Percentiles rank a stretch among this genome's conserved stretches.
Evolutionary conservation across 2,329 filamentous ascomycete species (phyloP).

Genomic region (Lecanosticta acicola): DNA sequence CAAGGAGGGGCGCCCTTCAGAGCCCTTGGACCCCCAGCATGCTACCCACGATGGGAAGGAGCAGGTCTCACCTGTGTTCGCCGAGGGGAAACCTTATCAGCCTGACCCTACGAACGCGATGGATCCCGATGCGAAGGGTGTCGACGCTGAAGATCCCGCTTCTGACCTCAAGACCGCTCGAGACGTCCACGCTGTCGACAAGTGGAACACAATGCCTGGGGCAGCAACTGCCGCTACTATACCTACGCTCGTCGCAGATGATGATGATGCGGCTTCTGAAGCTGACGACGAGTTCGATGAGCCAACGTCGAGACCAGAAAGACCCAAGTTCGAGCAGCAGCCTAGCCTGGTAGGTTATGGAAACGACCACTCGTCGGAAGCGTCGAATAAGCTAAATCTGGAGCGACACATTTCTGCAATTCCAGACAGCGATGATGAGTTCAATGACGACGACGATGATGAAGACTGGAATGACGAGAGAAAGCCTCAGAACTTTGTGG

Average conservation of each 20-base stretch:
- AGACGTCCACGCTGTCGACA: neutral
- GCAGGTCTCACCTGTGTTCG: neutral
- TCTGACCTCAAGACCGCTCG: neutral
- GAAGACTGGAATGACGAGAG: conserved; percentile 11
- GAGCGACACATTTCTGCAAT: conserved; percentile 31
- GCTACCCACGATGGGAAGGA: conserved; percentile 9
- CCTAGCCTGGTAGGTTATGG: conserved; percentile 8
- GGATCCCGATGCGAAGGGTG: neutral
- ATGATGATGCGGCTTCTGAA: conserved; percentile 5
- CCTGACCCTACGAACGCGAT: neutral
- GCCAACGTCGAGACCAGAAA: neutral
- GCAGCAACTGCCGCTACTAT: conserved; percentile 3
- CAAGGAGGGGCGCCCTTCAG: neutral
- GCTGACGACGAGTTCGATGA: conserved; percentile 1
- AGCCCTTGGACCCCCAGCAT: conserved; percentile 8
- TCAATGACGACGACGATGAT: conserved; percentile 15
- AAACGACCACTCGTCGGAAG: conserved; percentile 5
- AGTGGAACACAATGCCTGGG: conserved; percentile 4
- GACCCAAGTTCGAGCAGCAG: conserved; percentile 14
- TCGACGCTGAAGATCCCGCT: neutral
- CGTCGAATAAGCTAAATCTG: conserved; percentile 20
- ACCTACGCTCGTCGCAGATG: conserved; percentile 5
- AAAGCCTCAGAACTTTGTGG: neutral
- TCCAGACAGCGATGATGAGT: conserved; percentile 21
- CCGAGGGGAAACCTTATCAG: neutral